A percentile compares a stretch with the other conserved stretches of the same genome.
Evolutionary conservation across 208 protist species (phyloP).

Genomic region (Trypanosoma lewisi): DNA sequence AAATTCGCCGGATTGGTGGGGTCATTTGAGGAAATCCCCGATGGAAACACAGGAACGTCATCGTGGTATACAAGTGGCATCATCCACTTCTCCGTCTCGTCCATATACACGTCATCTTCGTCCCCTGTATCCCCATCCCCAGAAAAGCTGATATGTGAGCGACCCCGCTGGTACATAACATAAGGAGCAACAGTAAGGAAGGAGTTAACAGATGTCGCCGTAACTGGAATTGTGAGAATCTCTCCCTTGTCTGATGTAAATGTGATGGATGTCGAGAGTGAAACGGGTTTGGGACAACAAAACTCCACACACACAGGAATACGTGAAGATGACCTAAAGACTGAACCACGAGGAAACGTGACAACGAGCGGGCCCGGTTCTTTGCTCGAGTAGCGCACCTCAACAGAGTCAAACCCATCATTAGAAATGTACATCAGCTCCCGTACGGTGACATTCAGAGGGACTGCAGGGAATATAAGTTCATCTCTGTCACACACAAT

Average conservation of each 20-base stretch:
- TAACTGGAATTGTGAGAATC: constrained; percentile 73
- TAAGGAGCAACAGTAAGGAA: constrained; percentile 69
- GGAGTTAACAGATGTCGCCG: constrained; percentile 85
- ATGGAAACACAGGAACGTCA: constrained; percentile 6
- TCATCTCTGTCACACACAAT: constrained; percentile 74
- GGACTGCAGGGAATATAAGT: constrained; percentile 86
- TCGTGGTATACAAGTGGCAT: constrained; percentile 33
- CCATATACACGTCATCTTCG: background rate
- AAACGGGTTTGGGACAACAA: constrained; percentile 59
- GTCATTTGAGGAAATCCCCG: constrained; percentile 1
- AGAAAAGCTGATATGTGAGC: constrained; percentile 25
- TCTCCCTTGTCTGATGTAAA: constrained; percentile 77
- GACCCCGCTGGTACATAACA: constrained; percentile 30
- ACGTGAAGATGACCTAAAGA: constrained; percentile 17
- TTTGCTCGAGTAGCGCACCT: constrained; percentile 75
- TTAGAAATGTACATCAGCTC: constrained; percentile 85
- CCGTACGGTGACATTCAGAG: constrained; percentile 66
- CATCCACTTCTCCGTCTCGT: constrained; percentile 19
- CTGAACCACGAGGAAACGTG: constrained; percentile 71
- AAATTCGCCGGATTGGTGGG: background rate
- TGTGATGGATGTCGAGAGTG: constrained; percentile 83
- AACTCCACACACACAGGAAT: constrained; percentile 77
- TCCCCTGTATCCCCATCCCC: background rate
- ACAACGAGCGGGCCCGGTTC: constrained; percentile 63
- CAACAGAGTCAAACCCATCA: constrained; percentile 91